Conservation (phyloP, 2,329 filamentous ascomycete genomes). For the Pezicula neosporulosa region DNA sequence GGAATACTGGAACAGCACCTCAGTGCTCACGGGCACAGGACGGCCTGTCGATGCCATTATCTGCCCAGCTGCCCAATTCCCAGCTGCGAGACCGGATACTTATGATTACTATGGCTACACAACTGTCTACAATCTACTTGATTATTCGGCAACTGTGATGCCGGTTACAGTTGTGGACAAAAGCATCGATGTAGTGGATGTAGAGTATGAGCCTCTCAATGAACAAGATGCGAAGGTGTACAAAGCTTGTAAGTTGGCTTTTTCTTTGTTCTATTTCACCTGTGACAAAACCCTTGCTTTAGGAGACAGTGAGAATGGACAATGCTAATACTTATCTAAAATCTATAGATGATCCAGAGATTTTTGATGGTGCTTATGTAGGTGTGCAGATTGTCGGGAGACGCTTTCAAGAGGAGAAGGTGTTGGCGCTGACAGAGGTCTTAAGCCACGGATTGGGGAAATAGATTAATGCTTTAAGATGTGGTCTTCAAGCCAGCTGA, state of each 20-base stretch:
- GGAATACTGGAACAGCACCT: constrained; percentile 40
- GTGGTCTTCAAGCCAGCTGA: too few species aligned
- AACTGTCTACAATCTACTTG: constrained; percentile 47
- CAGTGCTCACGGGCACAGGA: constrained; percentile 14
- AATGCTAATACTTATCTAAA: constrained; percentile 2
- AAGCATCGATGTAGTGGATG: constrained; percentile 39
- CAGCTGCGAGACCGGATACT: constrained; percentile 42
- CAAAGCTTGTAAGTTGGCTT: constrained; percentile 39
- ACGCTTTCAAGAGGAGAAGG: constrained; percentile 48
- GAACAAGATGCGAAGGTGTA: constrained; percentile 37
- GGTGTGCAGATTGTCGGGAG: constrained; percentile 44
- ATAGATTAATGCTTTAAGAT: too few species aligned
- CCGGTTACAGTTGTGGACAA: constrained; percentile 53
- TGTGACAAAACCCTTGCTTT: too few species aligned
- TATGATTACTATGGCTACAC: constrained; percentile 42
- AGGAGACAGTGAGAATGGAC: too few species aligned
- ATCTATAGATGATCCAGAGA: constrained; percentile 40
- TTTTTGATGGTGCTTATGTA: constrained; percentile 44
- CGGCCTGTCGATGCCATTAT: constrained; percentile 53
- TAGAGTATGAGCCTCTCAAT: constrained; percentile 32
- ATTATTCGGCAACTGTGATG: constrained; percentile 51
- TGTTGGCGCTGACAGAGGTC: constrained; percentile 29
- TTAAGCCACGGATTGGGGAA: not conserved
- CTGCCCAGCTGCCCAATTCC: constrained; percentile 45
- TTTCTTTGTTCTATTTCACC: not conserved